Conservation (phyloP, 148 eudicot species). For the Chenopodium formosanum region DNA sequence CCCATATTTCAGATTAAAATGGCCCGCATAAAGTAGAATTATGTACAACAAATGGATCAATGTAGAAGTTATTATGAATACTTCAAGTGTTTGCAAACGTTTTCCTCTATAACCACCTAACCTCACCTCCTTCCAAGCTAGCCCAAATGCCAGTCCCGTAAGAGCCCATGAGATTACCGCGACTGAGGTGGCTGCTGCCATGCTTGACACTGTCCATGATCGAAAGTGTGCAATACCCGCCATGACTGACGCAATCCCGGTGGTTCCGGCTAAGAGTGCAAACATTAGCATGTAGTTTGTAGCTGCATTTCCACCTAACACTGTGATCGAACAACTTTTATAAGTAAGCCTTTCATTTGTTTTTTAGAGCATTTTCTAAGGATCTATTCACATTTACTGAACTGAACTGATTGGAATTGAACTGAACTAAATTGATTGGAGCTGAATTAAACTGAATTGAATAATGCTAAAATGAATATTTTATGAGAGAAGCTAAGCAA, state of each 20-base stretch:
- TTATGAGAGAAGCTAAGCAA: no score
- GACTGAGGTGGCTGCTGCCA: slow-evolving; percentile 52
- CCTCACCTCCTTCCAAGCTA: slow-evolving; percentile 77
- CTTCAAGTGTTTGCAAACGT: slow-evolving; percentile 64
- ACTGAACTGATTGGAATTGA: no score
- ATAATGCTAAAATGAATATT: no score
- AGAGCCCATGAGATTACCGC: slow-evolving; percentile 58
- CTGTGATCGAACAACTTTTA: slow-evolving; percentile 19
- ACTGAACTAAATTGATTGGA: no score
- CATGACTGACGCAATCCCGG: slow-evolving; percentile 48
- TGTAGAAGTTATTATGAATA: slow-evolving; percentile 48
- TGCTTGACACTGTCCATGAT: slow-evolving; percentile 49
- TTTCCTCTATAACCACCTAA: slow-evolving; percentile 77
- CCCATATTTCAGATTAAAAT: slow-evolving; percentile 42
- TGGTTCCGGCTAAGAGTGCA: slow-evolving; percentile 54
- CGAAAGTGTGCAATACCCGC: slow-evolving; percentile 50
- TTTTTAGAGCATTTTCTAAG: no score
- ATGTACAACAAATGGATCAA: slow-evolving; percentile 58
- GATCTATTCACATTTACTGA: no score
- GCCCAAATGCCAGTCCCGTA: slow-evolving; percentile 62
- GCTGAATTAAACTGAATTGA: no score
- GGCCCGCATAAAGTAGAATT: slow-evolving; percentile 61
- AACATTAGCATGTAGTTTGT: slow-evolving; percentile 58
- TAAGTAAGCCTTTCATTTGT: no score
- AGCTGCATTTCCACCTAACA: slow-evolving; percentile 73